Evolutionary conservation across 73 alveolate species (phyloP).

Genomic region (Paramecium sonneborni): DNA sequence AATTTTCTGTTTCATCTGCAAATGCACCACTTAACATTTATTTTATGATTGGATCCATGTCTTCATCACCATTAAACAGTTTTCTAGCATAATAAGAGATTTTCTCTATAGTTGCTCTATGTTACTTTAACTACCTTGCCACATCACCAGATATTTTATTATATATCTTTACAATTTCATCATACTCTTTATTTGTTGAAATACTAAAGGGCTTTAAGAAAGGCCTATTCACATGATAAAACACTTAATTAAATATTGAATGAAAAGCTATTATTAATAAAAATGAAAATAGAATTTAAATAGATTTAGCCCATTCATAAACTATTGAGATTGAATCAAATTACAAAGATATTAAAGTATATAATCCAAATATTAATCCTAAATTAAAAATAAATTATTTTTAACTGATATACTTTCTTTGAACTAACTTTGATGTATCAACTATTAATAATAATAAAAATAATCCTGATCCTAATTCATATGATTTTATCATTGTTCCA

Average conservation of each 20-base stretch:
- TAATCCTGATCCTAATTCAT: neutral
- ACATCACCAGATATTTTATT: neutral
- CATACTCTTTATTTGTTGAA: neutral
- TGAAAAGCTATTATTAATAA: neutral
- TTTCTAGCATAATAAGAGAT: neutral
- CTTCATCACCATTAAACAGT: conserved; percentile 32
- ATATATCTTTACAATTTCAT: neutral
- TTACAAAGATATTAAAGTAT: neutral
- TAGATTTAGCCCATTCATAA: neutral
- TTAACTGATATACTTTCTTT: neutral
- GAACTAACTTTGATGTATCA: neutral
- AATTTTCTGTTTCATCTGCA: neutral
- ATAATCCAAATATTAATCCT: neutral
- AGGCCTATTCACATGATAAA: neutral
- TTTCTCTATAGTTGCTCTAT: conserved; percentile 13
- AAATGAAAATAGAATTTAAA: conserved; percentile 5
- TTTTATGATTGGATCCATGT: conserved; percentile 17
- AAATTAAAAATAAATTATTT: neutral
- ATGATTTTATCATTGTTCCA: neutral
- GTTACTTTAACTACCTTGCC: neutral
- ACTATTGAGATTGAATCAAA: neutral
- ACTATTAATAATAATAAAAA: neutral
- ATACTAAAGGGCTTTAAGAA: neutral
- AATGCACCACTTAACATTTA: conserved; percentile 36
- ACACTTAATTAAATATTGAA: neutral